phyloP scores from a whole-genome alignment of 331 rosid species.

The Quercus lobata region DNA sequence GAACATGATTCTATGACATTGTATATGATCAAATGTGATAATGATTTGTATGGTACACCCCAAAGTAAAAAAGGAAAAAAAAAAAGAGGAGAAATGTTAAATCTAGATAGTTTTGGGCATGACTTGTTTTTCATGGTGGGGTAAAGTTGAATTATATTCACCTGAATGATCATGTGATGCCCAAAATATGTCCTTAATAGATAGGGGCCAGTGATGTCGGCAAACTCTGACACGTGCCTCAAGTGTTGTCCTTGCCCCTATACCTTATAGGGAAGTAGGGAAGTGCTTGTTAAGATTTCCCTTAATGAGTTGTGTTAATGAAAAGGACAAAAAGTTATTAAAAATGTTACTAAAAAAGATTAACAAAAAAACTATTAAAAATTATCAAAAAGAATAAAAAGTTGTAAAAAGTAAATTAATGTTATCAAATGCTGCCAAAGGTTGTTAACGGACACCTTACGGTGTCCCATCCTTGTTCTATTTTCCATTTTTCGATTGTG shows the following conservation, averaged over 20 bases:
- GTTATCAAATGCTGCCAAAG: too few species aligned
- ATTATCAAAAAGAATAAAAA: too few species aligned
- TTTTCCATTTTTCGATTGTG: neutral
- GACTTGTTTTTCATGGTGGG: neutral
- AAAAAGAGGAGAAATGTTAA: neutral
- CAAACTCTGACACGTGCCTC: neutral
- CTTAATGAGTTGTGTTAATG: too few species aligned
- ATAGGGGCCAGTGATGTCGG: slow-evolving; percentile 12
- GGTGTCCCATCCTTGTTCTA: too few species aligned
- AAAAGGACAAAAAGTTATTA: too few species aligned
- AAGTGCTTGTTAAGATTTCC: too few species aligned
- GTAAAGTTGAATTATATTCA: neutral
- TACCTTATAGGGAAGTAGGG: too few species aligned
- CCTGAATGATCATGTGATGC: too few species aligned
- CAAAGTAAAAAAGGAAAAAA: neutral
- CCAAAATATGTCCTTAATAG: neutral
- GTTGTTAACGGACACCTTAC: too few species aligned
- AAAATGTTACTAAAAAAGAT: too few species aligned
- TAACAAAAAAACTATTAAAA: too few species aligned
- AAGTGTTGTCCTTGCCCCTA: neutral
- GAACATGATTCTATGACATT: neutral
- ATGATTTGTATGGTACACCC: neutral
- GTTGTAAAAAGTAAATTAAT: too few species aligned
- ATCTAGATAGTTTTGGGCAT: neutral
- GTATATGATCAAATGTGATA: neutral